A percentile compares a stretch with the other conserved stretches of the same genome.
These are phyloP conservation scores for Quillaja saponaria DNA, from an alignment of 306 rosid species.

Conservation along the genomic window DNA sequence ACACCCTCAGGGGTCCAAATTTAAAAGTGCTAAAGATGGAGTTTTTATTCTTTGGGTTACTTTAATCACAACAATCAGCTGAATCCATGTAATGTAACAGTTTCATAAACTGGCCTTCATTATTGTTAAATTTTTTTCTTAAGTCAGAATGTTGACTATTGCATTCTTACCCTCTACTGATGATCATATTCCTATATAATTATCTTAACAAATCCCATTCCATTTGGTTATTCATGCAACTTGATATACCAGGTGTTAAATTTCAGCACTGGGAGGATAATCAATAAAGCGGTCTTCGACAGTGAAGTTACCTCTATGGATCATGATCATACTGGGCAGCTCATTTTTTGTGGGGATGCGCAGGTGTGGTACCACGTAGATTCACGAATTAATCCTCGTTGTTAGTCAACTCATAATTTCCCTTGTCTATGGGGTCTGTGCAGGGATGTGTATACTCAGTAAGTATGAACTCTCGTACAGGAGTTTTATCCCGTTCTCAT, in stretches of 20 bases:
- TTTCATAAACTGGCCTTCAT: neutral
- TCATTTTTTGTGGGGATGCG: slow-evolving; percentile 85
- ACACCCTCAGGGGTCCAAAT: too few relatives aligned
- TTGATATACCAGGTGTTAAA: slow-evolving; percentile 72
- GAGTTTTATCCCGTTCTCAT: slow-evolving; percentile 83
- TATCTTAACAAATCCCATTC: slow-evolving; percentile 8
- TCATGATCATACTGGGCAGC: slow-evolving; percentile 84
- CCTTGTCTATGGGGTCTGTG: slow-evolving; percentile 37
- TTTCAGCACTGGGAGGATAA: slow-evolving; percentile 93
- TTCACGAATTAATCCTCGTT: slow-evolving; percentile 22
- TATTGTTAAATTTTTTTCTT: slow-evolving; percentile 14
- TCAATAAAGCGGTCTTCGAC: slow-evolving; percentile 68
- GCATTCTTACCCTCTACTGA: neutral
- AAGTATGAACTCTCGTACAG: slow-evolving; percentile 82
- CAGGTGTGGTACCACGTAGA: slow-evolving; percentile 49
- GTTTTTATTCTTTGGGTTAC: too few relatives aligned
- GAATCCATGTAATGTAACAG: slow-evolving; percentile 7
- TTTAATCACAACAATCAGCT: too few relatives aligned
- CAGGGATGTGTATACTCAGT: slow-evolving; percentile 92
- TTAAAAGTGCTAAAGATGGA: too few relatives aligned
- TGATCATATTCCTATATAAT: neutral
- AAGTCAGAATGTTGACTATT: too few relatives aligned
- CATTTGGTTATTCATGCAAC: slow-evolving; percentile 11
- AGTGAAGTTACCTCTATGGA: slow-evolving; percentile 91
- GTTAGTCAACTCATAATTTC: slow-evolving; percentile 20